phyloP scores from a whole-genome alignment of 768 basidiomycete species.

The Psilocybe cubensis region DNA sequence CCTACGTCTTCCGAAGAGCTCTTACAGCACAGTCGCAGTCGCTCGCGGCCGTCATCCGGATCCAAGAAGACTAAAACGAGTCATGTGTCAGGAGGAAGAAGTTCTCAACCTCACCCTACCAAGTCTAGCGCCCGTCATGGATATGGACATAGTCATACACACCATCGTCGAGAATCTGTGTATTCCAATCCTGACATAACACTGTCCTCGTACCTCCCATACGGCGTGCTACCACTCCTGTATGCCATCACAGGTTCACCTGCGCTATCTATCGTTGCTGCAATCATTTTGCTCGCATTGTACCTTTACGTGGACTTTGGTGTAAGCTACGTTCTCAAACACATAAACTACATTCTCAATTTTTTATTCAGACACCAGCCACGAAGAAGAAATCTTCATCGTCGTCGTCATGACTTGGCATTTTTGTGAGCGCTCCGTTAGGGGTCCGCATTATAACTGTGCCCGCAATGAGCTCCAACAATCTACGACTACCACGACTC shows the following conservation, averaged over 20 bases:
- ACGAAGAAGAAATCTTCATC: slow-evolving; percentile 1
- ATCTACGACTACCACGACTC: neutral
- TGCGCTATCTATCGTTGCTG: slow-evolving; percentile 18
- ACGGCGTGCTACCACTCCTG: slow-evolving; percentile 25
- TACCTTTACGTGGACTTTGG: slow-evolving; percentile 21
- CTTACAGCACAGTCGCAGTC: slow-evolving; percentile 6
- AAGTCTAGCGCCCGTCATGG: slow-evolving; percentile 8
- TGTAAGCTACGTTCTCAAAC: slow-evolving; percentile 11
- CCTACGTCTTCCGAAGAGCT: slow-evolving; percentile 14
- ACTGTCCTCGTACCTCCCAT: slow-evolving; percentile 22
- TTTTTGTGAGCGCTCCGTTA: neutral
- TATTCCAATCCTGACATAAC: neutral
- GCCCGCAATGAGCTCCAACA: too few relatives aligned
- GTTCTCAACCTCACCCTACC: neutral
- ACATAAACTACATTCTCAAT: too few relatives aligned
- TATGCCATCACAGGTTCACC: slow-evolving; percentile 26
- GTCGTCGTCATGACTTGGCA: neutral
- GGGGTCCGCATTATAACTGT: too few relatives aligned
- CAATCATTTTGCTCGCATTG: slow-evolving; percentile 21
- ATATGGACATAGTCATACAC: too few relatives aligned
- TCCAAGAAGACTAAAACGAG: slow-evolving; percentile 16
- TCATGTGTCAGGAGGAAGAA: neutral
- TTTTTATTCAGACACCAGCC: neutral
- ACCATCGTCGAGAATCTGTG: neutral
- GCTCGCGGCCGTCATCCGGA: slow-evolving; percentile 20